Conservation (phyloP, 257 asterid genomes). For the Plantago elongata region DNA sequence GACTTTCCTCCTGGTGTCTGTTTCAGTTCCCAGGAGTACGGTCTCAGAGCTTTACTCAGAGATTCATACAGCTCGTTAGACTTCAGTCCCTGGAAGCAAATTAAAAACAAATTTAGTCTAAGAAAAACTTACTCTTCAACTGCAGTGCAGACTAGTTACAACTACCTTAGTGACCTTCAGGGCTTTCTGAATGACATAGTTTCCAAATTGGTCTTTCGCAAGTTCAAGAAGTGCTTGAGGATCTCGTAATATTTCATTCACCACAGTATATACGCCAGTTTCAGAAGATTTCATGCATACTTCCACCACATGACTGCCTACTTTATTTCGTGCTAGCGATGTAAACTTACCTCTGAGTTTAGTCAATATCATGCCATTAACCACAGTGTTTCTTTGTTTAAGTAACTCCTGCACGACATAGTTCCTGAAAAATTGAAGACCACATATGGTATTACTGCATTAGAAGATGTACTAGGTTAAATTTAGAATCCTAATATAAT, state of each 20-base stretch:
- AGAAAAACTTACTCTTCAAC: neutral
- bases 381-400: neutral
- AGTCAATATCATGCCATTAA: neutral
- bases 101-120: neutral
- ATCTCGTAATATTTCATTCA: constrained; percentile 18
- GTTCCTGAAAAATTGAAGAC: constrained; percentile 26
- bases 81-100: neutral
- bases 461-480: neutral
- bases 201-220: constrained; percentile 35
- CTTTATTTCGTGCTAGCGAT: constrained; percentile 20
- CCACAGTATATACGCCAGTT: constrained; percentile 6
- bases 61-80: neutral
- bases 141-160: neutral
- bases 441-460: neutral
- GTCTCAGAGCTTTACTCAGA: neutral
- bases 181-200: constrained; percentile 43
- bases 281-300: constrained; percentile 29
- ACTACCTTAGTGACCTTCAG: constrained; percentile 26
- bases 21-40: neutral
- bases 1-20: neutral
- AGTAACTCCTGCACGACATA: constrained; percentile 40
- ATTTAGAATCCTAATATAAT: neutral
- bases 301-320: constrained; percentile 39
- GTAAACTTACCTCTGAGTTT: constrained; percentile 19
- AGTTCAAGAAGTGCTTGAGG: constrained; percentile 15